A percentile compares a stretch with the other conserved stretches of the same genome.
Conservation (phyloP, 2,329 filamentous ascomycete species). For the Aspergillus sp. region DNA sequence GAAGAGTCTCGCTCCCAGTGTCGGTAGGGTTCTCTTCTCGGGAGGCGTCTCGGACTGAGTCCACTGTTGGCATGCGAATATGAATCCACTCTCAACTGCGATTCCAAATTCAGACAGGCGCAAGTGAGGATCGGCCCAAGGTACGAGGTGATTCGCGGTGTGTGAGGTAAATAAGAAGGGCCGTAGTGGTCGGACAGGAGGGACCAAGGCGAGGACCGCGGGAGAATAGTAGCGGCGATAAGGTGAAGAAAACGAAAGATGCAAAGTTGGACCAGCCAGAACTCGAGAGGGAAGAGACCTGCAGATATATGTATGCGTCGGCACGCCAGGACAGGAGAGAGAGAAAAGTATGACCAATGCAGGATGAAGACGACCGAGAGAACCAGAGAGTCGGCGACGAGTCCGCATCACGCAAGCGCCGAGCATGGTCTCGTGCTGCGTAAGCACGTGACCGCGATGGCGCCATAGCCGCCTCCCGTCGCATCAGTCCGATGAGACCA, state of each 20-base stretch:
- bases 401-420: conserved; percentile 18
- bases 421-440: conserved; percentile 12
- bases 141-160: no score
- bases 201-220: background rate
- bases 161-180: background rate
- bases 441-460: conserved; percentile 21
- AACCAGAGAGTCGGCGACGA: background rate
- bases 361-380: background rate
- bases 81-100: no score
- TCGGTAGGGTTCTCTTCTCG: no score
- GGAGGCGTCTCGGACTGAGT: no score
- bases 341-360: background rate
- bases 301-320: conserved; percentile 5
- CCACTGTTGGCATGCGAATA: no score
- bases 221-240: background rate
- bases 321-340: background rate
- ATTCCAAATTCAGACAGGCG: no score
- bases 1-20: no score
- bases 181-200: background rate
- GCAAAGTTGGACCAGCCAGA: conserved; percentile 9
- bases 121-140: no score
- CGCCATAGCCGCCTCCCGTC: conserved; percentile 16
- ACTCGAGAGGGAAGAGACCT: background rate
- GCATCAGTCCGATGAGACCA: conserved; percentile 8
- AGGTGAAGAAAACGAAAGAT: background rate